phyloP scores from a whole-genome alignment of 2,329 filamentous ascomycete genomes.

The Phoma sp. region DNA sequence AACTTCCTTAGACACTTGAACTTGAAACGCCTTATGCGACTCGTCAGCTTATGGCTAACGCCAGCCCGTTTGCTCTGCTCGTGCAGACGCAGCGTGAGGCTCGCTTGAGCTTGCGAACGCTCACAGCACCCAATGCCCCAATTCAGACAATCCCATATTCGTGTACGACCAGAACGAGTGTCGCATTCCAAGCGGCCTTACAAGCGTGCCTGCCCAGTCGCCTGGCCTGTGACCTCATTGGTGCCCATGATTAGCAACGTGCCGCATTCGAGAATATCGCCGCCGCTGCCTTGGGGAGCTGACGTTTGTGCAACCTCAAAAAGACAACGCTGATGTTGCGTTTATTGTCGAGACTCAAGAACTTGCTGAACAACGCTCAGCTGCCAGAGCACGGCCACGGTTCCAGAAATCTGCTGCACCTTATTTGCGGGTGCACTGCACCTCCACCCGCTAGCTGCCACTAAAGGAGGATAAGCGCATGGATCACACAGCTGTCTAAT shows the following conservation, averaged over 20 bases:
- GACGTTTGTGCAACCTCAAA: slow-evolving; percentile 8
- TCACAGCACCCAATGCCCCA: not conserved
- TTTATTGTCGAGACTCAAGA: not conserved
- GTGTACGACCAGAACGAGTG: slow-evolving; percentile 6
- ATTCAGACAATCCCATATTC: slow-evolving; percentile 6
- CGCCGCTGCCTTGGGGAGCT: slow-evolving; percentile 1
- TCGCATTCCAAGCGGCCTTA: slow-evolving; percentile 10
- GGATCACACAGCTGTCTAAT: slow-evolving; percentile 32
- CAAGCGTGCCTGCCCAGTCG: not conserved
- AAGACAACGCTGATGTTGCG: not conserved
- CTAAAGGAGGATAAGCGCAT: slow-evolving; percentile 30
- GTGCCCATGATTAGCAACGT: not conserved
- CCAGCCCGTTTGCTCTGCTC: too few relatives aligned
- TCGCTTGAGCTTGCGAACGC: slow-evolving; percentile 3
- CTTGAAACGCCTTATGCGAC: slow-evolving; percentile 9
- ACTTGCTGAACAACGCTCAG: slow-evolving; percentile 14
- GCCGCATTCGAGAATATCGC: not conserved
- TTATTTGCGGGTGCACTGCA: slow-evolving; percentile 28
- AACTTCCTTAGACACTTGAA: not conserved
- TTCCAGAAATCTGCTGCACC: slow-evolving; percentile 16
- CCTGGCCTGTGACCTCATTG: not conserved
- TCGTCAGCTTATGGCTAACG: not conserved
- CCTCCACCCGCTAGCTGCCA: slow-evolving; percentile 21
- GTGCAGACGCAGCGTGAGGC: not conserved
- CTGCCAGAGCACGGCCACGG: slow-evolving; percentile 33